phyloP scores from a whole-genome alignment of 495 filamentous ascomycete species.

The Viridothelium virens region DNA sequence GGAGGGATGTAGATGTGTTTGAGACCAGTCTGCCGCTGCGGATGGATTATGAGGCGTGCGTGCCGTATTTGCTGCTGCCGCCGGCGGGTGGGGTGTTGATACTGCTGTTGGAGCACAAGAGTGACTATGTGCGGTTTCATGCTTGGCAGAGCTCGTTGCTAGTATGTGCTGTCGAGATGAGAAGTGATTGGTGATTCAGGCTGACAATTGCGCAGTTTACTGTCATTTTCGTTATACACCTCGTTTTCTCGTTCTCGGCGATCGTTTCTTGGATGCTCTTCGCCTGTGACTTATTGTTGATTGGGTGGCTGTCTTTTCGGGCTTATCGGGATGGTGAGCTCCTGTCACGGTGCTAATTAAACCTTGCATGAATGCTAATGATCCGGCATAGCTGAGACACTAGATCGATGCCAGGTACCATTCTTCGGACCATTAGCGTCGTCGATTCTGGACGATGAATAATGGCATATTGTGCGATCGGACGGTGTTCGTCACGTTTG shows the following conservation, averaged over 20 bases:
- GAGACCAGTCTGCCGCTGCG: conserved; percentile 63
- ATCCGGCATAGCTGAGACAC: conserved; percentile 57
- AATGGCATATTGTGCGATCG: conserved; percentile 4
- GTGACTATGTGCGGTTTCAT: conserved; percentile 94
- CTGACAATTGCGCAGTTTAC: conserved; percentile 46
- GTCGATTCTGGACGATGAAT: conserved; percentile 90
- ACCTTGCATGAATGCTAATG: conserved; percentile 22
- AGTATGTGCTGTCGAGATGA: background rate
- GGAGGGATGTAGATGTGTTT: conserved; percentile 50
- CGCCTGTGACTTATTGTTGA: conserved; percentile 63
- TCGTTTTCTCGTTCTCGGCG: conserved; percentile 74
- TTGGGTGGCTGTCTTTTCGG: conserved; percentile 65
- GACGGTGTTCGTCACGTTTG: background rate
- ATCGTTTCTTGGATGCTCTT: conserved; percentile 81
- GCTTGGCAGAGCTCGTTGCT: conserved; percentile 90
- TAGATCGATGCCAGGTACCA: conserved; percentile 89
- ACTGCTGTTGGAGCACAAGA: conserved; percentile 82
- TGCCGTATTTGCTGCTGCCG: conserved; percentile 82
- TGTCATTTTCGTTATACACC: conserved; percentile 72
- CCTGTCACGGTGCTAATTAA: conserved; percentile 2
- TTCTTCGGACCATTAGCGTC: conserved; percentile 78
- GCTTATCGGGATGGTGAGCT: conserved; percentile 74
- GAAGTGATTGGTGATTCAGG: background rate
- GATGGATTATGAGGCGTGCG: conserved; percentile 72
- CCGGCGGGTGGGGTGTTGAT: conserved; percentile 80